Evolutionary conservation across 164 flowering plant species (phyloP), one percentile per base, ranked within the genome.

Genomic region (Vitis riparia): DNA sequence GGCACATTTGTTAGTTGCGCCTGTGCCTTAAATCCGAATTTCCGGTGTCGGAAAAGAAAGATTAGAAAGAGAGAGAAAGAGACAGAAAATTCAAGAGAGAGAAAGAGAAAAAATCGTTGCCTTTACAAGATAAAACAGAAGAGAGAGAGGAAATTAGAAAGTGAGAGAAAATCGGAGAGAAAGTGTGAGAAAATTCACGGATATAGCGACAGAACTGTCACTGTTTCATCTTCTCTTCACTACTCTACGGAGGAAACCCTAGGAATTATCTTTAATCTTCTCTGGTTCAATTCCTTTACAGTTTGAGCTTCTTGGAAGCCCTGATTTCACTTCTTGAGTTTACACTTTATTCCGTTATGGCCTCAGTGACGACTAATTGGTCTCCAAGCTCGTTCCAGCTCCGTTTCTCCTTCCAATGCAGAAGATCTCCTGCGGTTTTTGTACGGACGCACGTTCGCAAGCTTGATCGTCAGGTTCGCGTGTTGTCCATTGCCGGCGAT

Each of bases 341-440:
- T 17, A 6, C 27, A 12, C 30, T 55, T 7, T 8, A 7, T 5
- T 56, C 29, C 3, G 10, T 56, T 1, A 88, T 88, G 97, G 84
- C 80, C 68, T 73, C 82, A 48, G 55, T 81, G 61, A 65, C 80
- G 14, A 66, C 81, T 55, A 69, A 85, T 48, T 77, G 85, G 71
- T 77, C 80, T 27, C 91, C 92, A 59, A 85, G 63, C 78, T 92
- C 93, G 1, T 86, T 73, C 68, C 97, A 90, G 86, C 89, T 92
- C 58, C 87, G 86, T 19, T 71, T 85, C 14, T 85, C 89, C 11
- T 66, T 83, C 65, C 76, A 70, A 58, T 72, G 76, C 81, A 68
- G 69, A 47, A 80, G 68, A 64, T 64, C 77, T 11, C 73, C 74
- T 6, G 23, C 68, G 12, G 10, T 68, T 47, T 62, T 71, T 11